Base-by-base conservation (phyloP, 2,329 filamentous ascomycete species). In the Neofusicoccum sp. region DNA sequence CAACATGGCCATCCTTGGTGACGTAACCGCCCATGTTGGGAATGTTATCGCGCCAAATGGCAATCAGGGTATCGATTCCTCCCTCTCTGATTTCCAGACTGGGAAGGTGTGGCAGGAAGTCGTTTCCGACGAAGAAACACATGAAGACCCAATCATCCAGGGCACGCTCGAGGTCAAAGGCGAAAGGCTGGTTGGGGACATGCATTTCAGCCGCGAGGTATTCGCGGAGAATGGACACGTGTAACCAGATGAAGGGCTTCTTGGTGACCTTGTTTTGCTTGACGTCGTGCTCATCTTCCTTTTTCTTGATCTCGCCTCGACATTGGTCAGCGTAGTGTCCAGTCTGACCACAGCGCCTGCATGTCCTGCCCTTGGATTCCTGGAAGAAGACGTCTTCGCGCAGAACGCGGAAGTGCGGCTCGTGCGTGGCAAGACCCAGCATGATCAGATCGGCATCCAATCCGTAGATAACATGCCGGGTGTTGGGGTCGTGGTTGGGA, bases 121-220 rank as follows among this genome's bases (percentile, higher is more conserved):
- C 96, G 76, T 99, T 99, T 66, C 93, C 93, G 61, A 98, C 93
- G 73, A 98, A 98, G 79, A 96, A 98, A 78, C 93, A 98, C 87
- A 98, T 95, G 75, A 98, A 98, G 12, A 98, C 91, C 95, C 93
- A 98, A 73, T 98, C 93, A 75, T 98, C 95, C 62, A 98, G 85
- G 28, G 93, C 93, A 65, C 95, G 87, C 76, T 99, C 95, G 45
- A 99, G 82, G 72, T 99, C 92, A 75, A 96, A 98, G 59, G 86
- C 85, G 76, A 98, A 98, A 1, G 88, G 88, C 66, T 96, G 85
- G 60, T 87, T 84, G 16, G 91, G 88, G 34, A 97, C 88, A 69
- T 89, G 84, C 69, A 99, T 86, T 76, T 99, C 95, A 56, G 91
- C 88, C 61, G 89, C 92, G 59, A 99, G 83, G 73, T 99, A 99